Conservation (phyloP, 148 eudicot species). For the Silene conica region DNA sequence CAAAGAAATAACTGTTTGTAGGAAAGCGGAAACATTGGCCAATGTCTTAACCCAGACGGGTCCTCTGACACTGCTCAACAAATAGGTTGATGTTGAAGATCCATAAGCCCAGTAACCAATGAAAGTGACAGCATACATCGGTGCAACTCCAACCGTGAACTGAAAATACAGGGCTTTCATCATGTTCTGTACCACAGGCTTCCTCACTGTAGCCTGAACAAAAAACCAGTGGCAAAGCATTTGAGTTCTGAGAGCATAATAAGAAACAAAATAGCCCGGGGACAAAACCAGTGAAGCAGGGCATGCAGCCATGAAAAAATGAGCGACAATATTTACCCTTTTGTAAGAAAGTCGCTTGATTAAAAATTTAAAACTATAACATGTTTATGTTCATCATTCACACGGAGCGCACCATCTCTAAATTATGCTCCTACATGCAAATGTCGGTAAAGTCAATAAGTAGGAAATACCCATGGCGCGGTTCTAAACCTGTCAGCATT, state of each 20-base stretch:
- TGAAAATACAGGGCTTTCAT: constrained; percentile 93
- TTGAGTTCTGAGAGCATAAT: not conserved
- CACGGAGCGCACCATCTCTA: no score
- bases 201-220: constrained; percentile 76
- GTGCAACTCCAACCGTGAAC: constrained; percentile 71
- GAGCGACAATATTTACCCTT: no score
- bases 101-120: constrained; percentile 98
- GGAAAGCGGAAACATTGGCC: constrained; percentile 66
- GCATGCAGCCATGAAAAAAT: no score
- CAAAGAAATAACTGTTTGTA: constrained; percentile 76
- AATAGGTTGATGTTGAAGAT: constrained; percentile 48
- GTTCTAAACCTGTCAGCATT: no score
- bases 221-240: not conserved
- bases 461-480: no score
- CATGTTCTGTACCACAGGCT: constrained; percentile 91
- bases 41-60: constrained; percentile 75
- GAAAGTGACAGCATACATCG: constrained; percentile 73
- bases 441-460: no score
- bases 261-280: not conserved
- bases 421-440: no score
- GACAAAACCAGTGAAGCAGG: no score
- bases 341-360: no score
- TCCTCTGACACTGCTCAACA: constrained; percentile 62
- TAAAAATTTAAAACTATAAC: no score
- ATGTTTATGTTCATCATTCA: no score